Conservation (phyloP, 176 grass and related monocot genomes). For the Alloteropsis semialata region DNA sequence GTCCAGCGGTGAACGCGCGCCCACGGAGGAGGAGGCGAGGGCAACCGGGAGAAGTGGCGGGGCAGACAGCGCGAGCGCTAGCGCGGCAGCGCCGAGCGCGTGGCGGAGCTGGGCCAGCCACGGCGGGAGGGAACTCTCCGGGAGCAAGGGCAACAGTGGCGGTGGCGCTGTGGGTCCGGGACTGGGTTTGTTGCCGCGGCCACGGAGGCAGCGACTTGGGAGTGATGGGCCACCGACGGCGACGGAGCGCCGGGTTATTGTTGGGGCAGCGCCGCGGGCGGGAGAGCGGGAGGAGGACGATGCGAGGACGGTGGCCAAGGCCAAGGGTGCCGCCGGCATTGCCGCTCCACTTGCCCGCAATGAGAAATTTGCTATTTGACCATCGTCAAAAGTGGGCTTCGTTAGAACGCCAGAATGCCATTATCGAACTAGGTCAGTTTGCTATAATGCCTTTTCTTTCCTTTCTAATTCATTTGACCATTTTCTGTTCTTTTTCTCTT, state of each 20-base stretch:
- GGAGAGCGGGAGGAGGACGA: background rate
- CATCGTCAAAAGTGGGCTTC: too few relatives aligned
- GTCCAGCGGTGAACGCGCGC: background rate
- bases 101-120: background rate
- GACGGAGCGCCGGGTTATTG: background rate
- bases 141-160: background rate
- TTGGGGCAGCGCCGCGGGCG: background rate
- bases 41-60: background rate
- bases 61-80: background rate
- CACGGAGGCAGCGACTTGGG: background rate
- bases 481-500: too few relatives aligned
- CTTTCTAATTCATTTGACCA: too few relatives aligned
- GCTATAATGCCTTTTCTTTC: too few relatives aligned
- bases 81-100: background rate
- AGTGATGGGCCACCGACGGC: background rate
- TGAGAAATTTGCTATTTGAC: too few relatives aligned
- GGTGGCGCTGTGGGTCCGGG: background rate
- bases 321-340: constrained; percentile 31
- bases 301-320: background rate
- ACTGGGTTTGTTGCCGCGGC: background rate
- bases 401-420: too few relatives aligned
- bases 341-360: background rate
- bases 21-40: background rate
- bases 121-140: background rate
- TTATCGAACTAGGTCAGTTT: too few relatives aligned